These are phyloP conservation scores for Podila clonocystis DNA, from an alignment of 192 early-diverging fungal species.

Conservation along the genomic window DNA sequence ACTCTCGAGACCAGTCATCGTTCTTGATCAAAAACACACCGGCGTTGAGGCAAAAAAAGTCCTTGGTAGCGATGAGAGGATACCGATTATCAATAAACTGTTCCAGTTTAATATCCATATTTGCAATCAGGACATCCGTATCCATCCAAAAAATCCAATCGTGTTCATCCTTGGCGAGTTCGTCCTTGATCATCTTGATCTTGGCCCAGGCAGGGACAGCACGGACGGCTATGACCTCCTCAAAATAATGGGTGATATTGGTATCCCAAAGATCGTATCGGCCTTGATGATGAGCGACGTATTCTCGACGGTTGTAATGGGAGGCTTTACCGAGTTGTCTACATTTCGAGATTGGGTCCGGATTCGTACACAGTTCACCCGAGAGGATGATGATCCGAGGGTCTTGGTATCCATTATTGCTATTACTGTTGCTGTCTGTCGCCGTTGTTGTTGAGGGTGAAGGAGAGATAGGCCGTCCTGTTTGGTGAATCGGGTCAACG, in stretches of 20 bases:
- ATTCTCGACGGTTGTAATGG: conserved; percentile 10
- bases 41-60: conserved; percentile 50
- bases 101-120: conserved; percentile 47
- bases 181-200: conserved; percentile 18
- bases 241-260: conserved; percentile 1
- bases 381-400: conserved; percentile 10
- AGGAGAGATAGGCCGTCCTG: conserved; percentile 8
- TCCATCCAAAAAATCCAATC: conserved; percentile 68
- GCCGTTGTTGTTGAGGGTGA: neutral
- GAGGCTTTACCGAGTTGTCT: neutral
- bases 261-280: conserved; percentile 6
- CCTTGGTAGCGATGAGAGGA: conserved; percentile 16
- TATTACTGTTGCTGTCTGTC: neutral
- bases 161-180: neutral
- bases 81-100: conserved; percentile 43
- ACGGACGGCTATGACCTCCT: neutral
- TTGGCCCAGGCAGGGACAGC: conserved; percentile 18
- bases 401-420: neutral
- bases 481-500: conserved; percentile 15
- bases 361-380: neutral
- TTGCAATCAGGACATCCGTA: conserved; percentile 61
- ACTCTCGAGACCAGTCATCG: conserved; percentile 51
- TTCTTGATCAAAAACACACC: conserved; percentile 61
- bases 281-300: conserved; percentile 6
- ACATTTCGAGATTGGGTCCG: neutral